A percentile compares a stretch with the other conserved stretches of the same genome.
Conservation (phyloP, 257 asterid genomes). For the Nicotiana otophora region DNA sequence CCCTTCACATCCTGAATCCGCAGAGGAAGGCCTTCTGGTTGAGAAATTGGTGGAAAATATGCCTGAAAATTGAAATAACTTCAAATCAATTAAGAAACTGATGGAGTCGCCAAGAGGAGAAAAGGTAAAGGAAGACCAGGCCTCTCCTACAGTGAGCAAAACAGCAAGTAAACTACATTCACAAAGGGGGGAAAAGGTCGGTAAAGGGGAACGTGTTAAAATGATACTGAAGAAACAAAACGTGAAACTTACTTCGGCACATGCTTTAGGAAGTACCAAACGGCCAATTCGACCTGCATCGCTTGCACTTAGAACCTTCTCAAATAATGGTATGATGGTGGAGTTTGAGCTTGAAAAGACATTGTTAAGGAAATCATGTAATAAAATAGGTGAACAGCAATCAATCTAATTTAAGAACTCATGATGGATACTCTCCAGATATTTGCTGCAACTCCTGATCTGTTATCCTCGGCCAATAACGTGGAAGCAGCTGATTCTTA, state of each 20-base stretch:
- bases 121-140: background rate
- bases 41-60: conserved; percentile 91
- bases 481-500: conserved; percentile 93
- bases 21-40: conserved; percentile 98
- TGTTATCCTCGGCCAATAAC: conserved; percentile 96
- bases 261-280: conserved; percentile 98
- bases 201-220: background rate
- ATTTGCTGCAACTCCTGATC: conserved; percentile 93
- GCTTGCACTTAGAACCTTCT: conserved; percentile 97
- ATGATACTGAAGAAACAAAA: conserved; percentile 5
- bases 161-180: background rate
- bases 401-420: conserved; percentile 1
- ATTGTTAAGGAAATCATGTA: conserved; percentile 45
- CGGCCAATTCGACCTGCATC: conserved; percentile 99
- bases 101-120: background rate
- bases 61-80: conserved; percentile 43
- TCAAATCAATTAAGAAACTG: background rate
- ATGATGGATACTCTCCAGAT: conserved; percentile 93
- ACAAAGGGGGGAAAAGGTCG: background rate
- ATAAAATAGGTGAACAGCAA: background rate
- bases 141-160: background rate
- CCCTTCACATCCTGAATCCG: conserved; percentile 97
- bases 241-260: conserved; percentile 78
- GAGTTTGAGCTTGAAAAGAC: conserved; percentile 66
- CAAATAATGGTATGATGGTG: conserved; percentile 81